These are phyloP conservation scores for Fusarium sp. DNA, from an alignment of 2,329 filamentous ascomycete species.

Conservation along the genomic window DNA sequence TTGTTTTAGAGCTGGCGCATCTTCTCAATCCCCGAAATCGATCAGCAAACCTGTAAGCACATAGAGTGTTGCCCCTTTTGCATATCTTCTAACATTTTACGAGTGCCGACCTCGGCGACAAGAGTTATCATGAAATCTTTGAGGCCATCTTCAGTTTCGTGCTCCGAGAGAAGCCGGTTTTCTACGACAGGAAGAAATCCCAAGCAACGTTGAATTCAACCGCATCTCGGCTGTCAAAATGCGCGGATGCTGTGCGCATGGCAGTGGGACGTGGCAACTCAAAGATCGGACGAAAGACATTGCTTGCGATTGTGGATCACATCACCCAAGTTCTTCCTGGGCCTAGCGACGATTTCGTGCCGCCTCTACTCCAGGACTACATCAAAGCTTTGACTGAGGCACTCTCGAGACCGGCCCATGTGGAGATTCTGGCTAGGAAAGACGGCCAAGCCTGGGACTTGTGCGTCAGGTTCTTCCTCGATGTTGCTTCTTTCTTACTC, in stretches of 20 bases:
- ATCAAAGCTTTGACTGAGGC: conserved; percentile 80
- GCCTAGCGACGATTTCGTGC: conserved; percentile 73
- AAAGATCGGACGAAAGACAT: conserved; percentile 81
- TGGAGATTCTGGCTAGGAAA: conserved; percentile 79
- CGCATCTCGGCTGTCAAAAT: conserved; percentile 73
- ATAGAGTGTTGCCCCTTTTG: not conserved
- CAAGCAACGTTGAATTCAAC: conserved; percentile 62
- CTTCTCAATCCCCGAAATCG: conserved; percentile 58
- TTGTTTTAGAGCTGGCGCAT: conserved; percentile 54
- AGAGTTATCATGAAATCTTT: conserved; percentile 84
- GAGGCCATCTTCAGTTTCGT: conserved; percentile 83
- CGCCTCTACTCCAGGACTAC: conserved; percentile 82
- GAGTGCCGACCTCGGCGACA: conserved; percentile 73
- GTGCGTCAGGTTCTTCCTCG: conserved; percentile 79
- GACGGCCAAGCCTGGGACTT: conserved; percentile 75
- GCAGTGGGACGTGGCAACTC: conserved; percentile 78
- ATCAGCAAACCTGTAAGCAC: conserved; percentile 55
- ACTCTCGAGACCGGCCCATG: conserved; percentile 80
- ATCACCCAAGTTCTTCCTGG: conserved; percentile 81
- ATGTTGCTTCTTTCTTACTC: conserved; percentile 68
- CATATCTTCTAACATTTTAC: conserved; percentile 24
- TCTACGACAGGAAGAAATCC: conserved; percentile 68
- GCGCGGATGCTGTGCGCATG: conserved; percentile 79
- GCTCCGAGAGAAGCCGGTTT: conserved; percentile 76
- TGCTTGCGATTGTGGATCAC: conserved; percentile 85